Evolutionary conservation across 257 asterid genomes (phyloP).

Genomic region (Solanum rostratum): DNA sequence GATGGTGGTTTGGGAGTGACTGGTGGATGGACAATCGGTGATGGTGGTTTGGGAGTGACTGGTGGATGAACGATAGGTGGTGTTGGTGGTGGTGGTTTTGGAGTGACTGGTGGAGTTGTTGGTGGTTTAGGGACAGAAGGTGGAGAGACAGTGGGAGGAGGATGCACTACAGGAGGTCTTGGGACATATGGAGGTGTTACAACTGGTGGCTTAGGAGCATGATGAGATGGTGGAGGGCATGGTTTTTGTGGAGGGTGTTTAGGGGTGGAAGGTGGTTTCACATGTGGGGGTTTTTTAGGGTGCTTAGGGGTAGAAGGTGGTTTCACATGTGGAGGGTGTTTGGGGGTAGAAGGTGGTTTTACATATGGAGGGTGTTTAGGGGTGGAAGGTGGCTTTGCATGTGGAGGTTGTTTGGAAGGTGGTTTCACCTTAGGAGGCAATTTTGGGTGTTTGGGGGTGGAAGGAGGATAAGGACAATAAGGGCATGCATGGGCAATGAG

Average conservation of each 20-base stretch:
- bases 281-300: conserved; percentile 1
- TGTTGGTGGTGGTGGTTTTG: conserved; percentile 8
- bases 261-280: conserved; percentile 5
- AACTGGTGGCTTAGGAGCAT: conserved; percentile 14
- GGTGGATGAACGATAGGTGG: conserved; percentile 8
- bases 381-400: neutral
- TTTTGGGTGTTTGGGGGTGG: conserved; percentile 20
- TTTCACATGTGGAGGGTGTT: neutral
- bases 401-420: neutral
- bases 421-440: conserved; percentile 24
- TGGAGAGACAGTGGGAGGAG: conserved; percentile 16
- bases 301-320: conserved; percentile 1
- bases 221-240: neutral
- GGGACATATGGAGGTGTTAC: conserved; percentile 11
- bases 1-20: neutral
- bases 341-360: conserved; percentile 3
- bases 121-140: neutral
- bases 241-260: neutral
- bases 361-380: conserved; percentile 7
- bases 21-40: neutral
- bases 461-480: conserved; percentile 36
- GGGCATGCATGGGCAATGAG: conserved; percentile 44
- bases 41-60: conserved; percentile 12
- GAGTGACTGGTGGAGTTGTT: conserved; percentile 4
- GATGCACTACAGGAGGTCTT: conserved; percentile 24